Evolutionary conservation across 306 rosid genomes (phyloP), one percentile per base, ranked within the genome.

Genomic region (Herpetospermum pedunculosum): DNA sequence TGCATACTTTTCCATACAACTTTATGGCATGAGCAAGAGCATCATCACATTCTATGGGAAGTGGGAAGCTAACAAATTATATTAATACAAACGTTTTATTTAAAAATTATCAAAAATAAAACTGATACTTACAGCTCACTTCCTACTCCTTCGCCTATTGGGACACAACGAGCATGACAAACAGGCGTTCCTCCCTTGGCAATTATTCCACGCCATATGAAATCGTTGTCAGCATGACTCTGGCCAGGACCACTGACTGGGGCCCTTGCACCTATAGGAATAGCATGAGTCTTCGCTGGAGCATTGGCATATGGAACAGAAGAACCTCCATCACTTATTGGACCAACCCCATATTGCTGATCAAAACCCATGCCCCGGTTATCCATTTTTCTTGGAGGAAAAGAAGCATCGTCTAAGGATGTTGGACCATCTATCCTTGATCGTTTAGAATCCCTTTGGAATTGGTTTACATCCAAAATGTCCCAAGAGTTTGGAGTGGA

Each of bases 161-260:
- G 99, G 53, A 95, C 85, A 72, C 97, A 95, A 69, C 99, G 89
- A 68, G 97, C 97, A 71, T 84, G 92, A 72, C 99, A 95, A 81
- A 95, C 97, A 69, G 93, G 93, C 8, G 99, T 92, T 76, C 99
- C 99, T 19, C 99, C 99, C 84, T 95, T 95, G 32, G 99, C 97
- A 80, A 95, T 86, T 53, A 90, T 73, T 35, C 99, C 99, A 32
- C 93, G 96, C 99, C 99, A 92, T 57, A 90, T 82, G 78, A 78
- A 86, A 89, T 95, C 99, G 77, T 48, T 44, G 72, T 91, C 95
- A 68, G 84, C 79, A 75, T 81, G 91, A 72, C 35, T 82, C 38
- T 81, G 77, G 76, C 82, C 78, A 64, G 76, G 87, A 57, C 83
- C 92, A 65, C 91, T 88, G 40, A 79, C 77, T 23, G 83, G 60